A percentile compares a stretch with the other conserved stretches of the same genome.
Evolutionary conservation across 306 rosid genomes (phyloP).

Genomic region (Chamaecrista fasciculata): DNA sequence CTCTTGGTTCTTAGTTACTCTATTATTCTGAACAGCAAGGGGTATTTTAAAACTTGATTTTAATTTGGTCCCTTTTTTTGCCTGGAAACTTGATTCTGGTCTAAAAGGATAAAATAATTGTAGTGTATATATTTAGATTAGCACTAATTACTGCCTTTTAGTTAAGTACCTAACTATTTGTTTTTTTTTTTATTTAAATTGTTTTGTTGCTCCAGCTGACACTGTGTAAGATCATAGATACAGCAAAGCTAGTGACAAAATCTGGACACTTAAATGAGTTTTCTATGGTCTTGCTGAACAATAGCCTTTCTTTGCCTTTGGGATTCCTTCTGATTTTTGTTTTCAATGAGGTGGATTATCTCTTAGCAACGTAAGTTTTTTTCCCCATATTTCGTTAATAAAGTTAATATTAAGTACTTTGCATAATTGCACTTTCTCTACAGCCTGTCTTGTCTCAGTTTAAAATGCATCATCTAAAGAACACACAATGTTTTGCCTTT

Average conservation of each 20-base stretch:
- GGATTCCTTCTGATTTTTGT: slow-evolving; percentile 71
- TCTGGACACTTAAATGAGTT: slow-evolving; percentile 93
- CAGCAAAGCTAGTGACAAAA: slow-evolving; percentile 82
- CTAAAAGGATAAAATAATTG: background rate
- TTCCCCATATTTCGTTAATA: slow-evolving; percentile 4
- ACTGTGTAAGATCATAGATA: slow-evolving; percentile 89
- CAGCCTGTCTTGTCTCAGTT: slow-evolving; percentile 10
- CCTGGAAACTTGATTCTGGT: background rate
- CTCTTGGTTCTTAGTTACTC: background rate
- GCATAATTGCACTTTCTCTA: slow-evolving; percentile 1
- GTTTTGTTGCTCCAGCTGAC: slow-evolving; percentile 67
- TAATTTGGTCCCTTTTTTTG: too few relatives aligned
- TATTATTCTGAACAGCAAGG: background rate
- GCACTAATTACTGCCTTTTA: slow-evolving; percentile 12
- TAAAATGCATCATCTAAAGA: slow-evolving; percentile 15
- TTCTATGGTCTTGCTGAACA: slow-evolving; percentile 97
- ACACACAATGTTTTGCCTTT: slow-evolving; percentile 10
- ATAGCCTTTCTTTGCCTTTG: slow-evolving; percentile 86
- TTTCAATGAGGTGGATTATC: slow-evolving; percentile 93
- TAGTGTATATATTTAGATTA: slow-evolving; percentile 9
- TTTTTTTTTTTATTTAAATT: slow-evolving; percentile 7
- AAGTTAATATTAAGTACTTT: slow-evolving; percentile 21
- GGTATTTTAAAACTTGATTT: too few relatives aligned
- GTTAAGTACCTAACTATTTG: slow-evolving; percentile 31
- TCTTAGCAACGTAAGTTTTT: slow-evolving; percentile 72